Percentiles rank a stretch among this genome's conserved stretches.
These are phyloP conservation scores for Myrica gale DNA, from an alignment of 306 rosid species.

Conservation along the genomic window DNA sequence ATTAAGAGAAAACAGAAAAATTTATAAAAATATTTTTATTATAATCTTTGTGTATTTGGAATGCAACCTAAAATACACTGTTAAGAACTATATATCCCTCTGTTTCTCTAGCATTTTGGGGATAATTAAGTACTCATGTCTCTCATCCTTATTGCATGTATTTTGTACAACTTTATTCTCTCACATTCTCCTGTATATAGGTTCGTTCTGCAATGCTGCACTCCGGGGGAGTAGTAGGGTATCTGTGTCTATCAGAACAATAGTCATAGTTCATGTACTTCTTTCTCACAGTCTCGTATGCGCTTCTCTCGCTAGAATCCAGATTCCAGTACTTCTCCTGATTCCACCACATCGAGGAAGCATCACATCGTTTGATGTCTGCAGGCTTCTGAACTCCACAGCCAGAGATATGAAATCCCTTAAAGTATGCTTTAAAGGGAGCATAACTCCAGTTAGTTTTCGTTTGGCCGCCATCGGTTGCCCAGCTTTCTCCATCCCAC, in stretches of 20 bases:
- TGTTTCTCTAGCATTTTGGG: no score
- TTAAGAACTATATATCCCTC: no score
- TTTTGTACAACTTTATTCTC: not conserved
- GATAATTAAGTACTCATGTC: not conserved
- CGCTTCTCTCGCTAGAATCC: constrained; percentile 7
- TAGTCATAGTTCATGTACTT: constrained; percentile 46
- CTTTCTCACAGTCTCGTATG: constrained; percentile 30
- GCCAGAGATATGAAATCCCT: constrained; percentile 40
- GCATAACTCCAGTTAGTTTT: constrained; percentile 48
- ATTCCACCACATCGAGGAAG: constrained; percentile 46
- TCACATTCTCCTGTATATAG: not conserved
- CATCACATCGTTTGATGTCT: constrained; percentile 24
- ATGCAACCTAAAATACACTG: no score
- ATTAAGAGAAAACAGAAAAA: no score
- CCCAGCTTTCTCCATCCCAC: constrained; percentile 60
- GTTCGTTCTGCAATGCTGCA: constrained; percentile 22
- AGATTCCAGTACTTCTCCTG: constrained; percentile 27
- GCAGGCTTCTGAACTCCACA: constrained; percentile 26
- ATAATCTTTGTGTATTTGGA: no score
- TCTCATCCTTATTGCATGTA: not conserved
- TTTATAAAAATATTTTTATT: no score
- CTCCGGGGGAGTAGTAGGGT: constrained; percentile 43
- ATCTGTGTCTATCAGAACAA: constrained; percentile 38
- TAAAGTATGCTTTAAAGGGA: constrained; percentile 52
- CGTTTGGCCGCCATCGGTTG: constrained; percentile 50